A percentile compares a stretch with the other conserved stretches of the same genome.
Conservation (phyloP, 164 flowering plant species). For the Magnolia sinica region DNA sequence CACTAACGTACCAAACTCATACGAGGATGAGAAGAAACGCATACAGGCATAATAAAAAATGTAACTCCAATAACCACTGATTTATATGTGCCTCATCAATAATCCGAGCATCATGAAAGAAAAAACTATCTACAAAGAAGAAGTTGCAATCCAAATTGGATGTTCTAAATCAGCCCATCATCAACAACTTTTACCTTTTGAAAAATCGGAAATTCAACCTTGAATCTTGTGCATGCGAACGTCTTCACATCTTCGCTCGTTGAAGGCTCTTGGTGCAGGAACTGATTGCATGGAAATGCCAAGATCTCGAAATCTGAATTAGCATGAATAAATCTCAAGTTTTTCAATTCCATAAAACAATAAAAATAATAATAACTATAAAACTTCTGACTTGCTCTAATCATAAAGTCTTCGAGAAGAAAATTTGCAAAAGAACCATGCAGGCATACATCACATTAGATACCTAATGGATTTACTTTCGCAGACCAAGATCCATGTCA, state of each 20-base stretch:
- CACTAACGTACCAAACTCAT: no score
- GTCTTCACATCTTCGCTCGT: conserved; percentile 53
- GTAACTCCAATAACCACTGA: no score
- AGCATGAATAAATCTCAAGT: background rate
- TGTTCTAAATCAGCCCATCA: background rate
- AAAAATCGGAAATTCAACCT: conserved; percentile 83
- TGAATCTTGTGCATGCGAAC: conserved; percentile 81
- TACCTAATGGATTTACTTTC: no score
- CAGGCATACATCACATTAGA: no score
- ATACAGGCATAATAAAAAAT: no score
- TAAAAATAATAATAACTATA: background rate
- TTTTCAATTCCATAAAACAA: background rate
- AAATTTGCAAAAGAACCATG: no score
- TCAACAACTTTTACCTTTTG: conserved; percentile 53
- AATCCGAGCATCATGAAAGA: no score
- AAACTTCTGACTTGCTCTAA: background rate
- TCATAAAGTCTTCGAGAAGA: background rate
- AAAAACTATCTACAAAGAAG: no score
- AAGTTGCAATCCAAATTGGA: background rate
- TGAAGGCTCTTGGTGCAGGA: conserved; percentile 79
- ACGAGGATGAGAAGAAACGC: no score
- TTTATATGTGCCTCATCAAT: no score
- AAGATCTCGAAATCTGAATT: conserved; percentile 73
- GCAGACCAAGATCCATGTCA: no score
- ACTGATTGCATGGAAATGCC: conserved; percentile 98